phyloP scores from a whole-genome alignment of 306 rosid species.

The Castanopsis chinensis region DNA sequence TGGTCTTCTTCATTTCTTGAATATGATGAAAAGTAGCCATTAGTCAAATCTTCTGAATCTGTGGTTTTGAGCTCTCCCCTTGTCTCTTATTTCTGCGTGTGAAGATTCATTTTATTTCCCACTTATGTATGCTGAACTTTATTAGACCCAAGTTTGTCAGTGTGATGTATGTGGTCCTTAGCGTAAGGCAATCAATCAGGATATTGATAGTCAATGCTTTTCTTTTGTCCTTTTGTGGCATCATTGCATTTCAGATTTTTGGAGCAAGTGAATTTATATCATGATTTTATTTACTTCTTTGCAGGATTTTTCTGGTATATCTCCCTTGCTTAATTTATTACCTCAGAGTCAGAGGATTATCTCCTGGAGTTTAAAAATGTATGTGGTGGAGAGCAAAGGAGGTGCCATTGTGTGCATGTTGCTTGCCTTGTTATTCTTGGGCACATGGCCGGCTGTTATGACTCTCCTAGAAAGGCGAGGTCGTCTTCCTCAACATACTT shows the following conservation, averaged over 20 bases:
- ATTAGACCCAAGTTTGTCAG: not conserved
- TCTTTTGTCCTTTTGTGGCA: not conserved
- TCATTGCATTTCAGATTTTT: not conserved
- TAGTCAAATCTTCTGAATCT: not conserved
- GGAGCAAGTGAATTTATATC: not conserved
- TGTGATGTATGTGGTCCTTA: not conserved
- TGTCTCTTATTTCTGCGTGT: not conserved
- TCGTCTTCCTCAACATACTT: slow-evolving; percentile 93
- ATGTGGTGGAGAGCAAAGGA: slow-evolving; percentile 79
- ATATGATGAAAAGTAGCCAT: not conserved
- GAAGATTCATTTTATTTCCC: not conserved
- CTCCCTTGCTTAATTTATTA: slow-evolving; percentile 23
- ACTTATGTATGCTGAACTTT: not conserved
- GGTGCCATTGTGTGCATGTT: slow-evolving; percentile 90
- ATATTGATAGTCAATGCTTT: not conserved
- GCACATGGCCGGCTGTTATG: slow-evolving; percentile 92
- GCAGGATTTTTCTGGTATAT: slow-evolving; percentile 40
- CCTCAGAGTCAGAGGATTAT: slow-evolving; percentile 26
- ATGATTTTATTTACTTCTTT: not conserved
- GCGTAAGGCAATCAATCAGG: not conserved
- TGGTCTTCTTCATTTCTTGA: not conserved
- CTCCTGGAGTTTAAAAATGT: slow-evolving; percentile 51
- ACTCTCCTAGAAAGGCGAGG: slow-evolving; percentile 75
- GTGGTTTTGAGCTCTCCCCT: not conserved
- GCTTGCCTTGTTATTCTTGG: slow-evolving; percentile 61